Evolutionary conservation across 2,329 filamentous ascomycete species (phyloP), one percentile per base, ranked within the genome.

Genomic region (Amesomyces nigricolor): DNA sequence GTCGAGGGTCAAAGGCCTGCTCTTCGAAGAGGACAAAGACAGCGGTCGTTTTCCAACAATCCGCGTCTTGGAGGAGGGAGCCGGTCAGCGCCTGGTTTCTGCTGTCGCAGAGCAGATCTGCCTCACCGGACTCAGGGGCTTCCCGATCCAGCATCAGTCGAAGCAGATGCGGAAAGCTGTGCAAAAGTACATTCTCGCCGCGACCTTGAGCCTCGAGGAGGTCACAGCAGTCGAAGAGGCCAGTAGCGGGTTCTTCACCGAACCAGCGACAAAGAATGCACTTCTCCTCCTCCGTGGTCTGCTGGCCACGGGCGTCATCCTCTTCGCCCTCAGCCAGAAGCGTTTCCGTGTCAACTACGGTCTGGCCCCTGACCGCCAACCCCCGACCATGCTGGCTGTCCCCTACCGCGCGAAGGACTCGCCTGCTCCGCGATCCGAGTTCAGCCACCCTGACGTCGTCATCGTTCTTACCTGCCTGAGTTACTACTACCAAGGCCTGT

Each of bases 311-410:
- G 71, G 78, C 0, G 81, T 90, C 2, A 66, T 90, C 0, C 64
- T 80, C 1, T 76, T 84, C 26, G 78, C 75, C 2, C 63, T 87
- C 83, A 1, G 80, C 0, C 78, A 79, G 49, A 88, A 87, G 64
- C 71, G 82, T 4, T 88, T 80, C 79, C 83, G 85, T 29, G 85
- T 90, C 0, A 74, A 81, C 43, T 91, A 85, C 46, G 82, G 82
- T 0, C 68, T 85, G 0, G 76, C 83, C 59, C 75, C 78, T 0
- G 45, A 58, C 0, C 74, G 86, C 2, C 59, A 61, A 0, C 76
- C 74, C 0, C 47, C 55, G 0, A 79, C 76, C 0, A 70, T 65
- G 48, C 72, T 86, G 0, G 78, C 79, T 0, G 80, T 87, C 0
- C 84, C 82, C 0, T 87, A 77, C 59, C 74, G 80, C 10, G 82